A percentile compares a stretch with the other conserved stretches of the same genome.
Conservation (phyloP, 139 green algal species). For the Chlamydomonas applanata region DNA sequence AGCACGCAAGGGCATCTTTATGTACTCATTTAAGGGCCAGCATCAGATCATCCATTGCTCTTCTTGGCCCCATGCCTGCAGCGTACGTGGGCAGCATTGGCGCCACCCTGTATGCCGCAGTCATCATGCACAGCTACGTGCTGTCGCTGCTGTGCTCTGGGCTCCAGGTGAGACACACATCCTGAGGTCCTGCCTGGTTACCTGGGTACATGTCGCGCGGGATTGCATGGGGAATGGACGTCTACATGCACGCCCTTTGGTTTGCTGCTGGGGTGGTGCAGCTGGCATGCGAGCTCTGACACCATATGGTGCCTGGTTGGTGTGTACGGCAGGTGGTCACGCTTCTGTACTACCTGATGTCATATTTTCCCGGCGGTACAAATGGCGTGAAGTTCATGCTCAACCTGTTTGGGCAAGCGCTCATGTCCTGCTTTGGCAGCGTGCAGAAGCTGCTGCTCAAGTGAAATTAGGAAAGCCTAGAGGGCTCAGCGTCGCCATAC, state of each 20-base stretch:
- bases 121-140: slow-evolving; percentile 89
- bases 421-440: slow-evolving; percentile 28
- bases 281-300: slow-evolving; percentile 25
- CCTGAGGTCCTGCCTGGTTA: too few species aligned
- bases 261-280: too few species aligned
- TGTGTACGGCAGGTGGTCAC: slow-evolving; percentile 80
- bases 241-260: too few species aligned
- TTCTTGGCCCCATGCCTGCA: slow-evolving; percentile 31
- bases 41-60: too few species aligned
- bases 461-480: neutral
- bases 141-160: slow-evolving; percentile 76
- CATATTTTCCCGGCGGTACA: slow-evolving; percentile 88
- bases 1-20: neutral
- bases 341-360: slow-evolving; percentile 89
- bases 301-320: too few species aligned
- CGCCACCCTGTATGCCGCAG: slow-evolving; percentile 80
- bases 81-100: slow-evolving; percentile 78
- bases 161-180: slow-evolving; percentile 68
- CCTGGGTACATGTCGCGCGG: too few species aligned
- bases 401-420: slow-evolving; percentile 39
- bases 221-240: too few species aligned
- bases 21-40: too few species aligned
- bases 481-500: too few species aligned
- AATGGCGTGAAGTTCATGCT: slow-evolving; percentile 71
- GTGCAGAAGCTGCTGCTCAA: slow-evolving; percentile 16